These are phyloP conservation scores for Mycena polygramma DNA, from an alignment of 768 basidiomycete genomes.

Conservation along the genomic window DNA sequence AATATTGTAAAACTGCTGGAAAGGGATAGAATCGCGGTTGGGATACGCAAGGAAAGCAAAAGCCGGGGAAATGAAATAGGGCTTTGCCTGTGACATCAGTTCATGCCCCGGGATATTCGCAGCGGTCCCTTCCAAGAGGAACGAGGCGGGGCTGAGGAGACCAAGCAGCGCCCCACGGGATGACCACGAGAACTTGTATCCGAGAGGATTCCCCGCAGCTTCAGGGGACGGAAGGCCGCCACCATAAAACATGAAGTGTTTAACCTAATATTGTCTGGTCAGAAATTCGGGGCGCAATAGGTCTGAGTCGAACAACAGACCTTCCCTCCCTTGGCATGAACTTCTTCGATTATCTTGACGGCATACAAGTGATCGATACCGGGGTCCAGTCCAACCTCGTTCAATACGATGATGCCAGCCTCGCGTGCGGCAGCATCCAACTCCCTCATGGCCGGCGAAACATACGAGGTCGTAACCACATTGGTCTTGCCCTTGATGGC, in stretches of 20 bases:
- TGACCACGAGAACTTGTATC: constrained; percentile 99
- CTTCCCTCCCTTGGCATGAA: constrained; percentile 96
- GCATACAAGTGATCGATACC: constrained; percentile 96
- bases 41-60: constrained; percentile 98
- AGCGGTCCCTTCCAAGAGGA: constrained; percentile 74
- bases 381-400: constrained; percentile 98
- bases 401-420: constrained; percentile 94
- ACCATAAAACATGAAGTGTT: constrained; percentile 94
- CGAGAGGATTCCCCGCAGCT: constrained; percentile 93
- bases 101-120: constrained; percentile 81
- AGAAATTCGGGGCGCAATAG: not conserved
- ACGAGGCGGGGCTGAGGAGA: constrained; percentile 90
- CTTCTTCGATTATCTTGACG: constrained; percentile 93
- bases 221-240: constrained; percentile 96
- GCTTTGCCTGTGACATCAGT: constrained; percentile 91
- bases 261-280: constrained; percentile 64
- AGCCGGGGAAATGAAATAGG: constrained; percentile 97
- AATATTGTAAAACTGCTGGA: constrained; percentile 92
- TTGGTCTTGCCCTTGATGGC: constrained; percentile 91
- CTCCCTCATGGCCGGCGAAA: constrained; percentile 91
- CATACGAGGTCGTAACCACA: constrained; percentile 97
- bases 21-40: constrained; percentile 93
- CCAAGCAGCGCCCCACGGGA: constrained; percentile 96
- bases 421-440: constrained; percentile 85
- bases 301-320: constrained; percentile 51